These are phyloP conservation scores for Nigrospora sphaerica DNA, from an alignment of 2,329 filamentous ascomycete genomes.

Conservation along the genomic window DNA sequence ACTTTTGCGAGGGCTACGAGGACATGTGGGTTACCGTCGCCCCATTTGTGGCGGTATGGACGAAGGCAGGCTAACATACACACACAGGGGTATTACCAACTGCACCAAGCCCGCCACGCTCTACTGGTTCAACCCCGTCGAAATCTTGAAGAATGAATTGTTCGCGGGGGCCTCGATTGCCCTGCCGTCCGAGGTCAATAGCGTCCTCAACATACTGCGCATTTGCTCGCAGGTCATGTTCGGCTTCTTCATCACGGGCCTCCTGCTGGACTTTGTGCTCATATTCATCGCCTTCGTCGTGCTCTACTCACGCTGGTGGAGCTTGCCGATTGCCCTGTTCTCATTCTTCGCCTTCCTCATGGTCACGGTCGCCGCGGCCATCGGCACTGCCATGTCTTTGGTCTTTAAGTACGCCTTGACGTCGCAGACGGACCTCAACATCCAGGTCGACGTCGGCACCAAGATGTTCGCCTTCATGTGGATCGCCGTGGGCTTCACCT, in stretches of 20 bases:
- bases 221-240: slow-evolving; percentile 83
- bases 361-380: slow-evolving; percentile 60
- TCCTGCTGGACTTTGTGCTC: slow-evolving; percentile 64
- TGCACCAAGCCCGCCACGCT: slow-evolving; percentile 65
- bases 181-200: slow-evolving; percentile 65
- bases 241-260: slow-evolving; percentile 70
- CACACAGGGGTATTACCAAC: slow-evolving; percentile 57
- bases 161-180: slow-evolving; percentile 77
- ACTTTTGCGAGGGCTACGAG: slow-evolving; percentile 81
- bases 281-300: slow-evolving; percentile 58
- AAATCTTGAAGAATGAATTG: slow-evolving; percentile 73
- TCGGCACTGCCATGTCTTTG: slow-evolving; percentile 78
- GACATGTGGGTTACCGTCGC: slow-evolving; percentile 42
- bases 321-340: slow-evolving; percentile 61
- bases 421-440: slow-evolving; percentile 67
- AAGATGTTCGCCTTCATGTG: slow-evolving; percentile 88
- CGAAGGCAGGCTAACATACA: slow-evolving; percentile 44
- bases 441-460: slow-evolving; percentile 59
- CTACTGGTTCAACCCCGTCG: slow-evolving; percentile 89
- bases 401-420: slow-evolving; percentile 75
- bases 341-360: slow-evolving; percentile 61
- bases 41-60: slow-evolving; percentile 22
- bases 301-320: slow-evolving; percentile 48
- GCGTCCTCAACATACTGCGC: slow-evolving; percentile 67
- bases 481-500: slow-evolving; percentile 61